A percentile compares a stretch with the other conserved stretches of the same genome.
These are phyloP conservation scores for Amylostereum areolatum DNA, from an alignment of 1,284 basidiomycete species.

Conservation along the genomic window DNA sequence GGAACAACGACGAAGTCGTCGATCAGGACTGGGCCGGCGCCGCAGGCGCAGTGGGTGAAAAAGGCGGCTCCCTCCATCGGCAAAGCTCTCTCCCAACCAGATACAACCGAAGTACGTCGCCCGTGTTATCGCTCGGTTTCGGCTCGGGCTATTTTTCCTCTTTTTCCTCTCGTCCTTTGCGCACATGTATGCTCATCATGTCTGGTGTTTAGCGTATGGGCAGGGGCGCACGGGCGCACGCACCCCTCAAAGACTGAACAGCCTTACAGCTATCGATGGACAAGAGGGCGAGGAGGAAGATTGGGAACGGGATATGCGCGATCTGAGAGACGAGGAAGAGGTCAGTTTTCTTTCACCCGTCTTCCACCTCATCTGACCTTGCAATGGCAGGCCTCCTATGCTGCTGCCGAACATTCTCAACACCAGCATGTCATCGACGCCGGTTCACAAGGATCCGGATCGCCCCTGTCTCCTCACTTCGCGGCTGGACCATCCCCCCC, in stretches of 20 bases:
- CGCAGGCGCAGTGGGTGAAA: constrained; percentile 77
- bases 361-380: constrained; percentile 1
- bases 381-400: constrained; percentile 19
- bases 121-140: constrained; percentile 3
- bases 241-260: constrained; percentile 72
- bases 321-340: constrained; percentile 56
- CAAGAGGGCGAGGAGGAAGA: constrained; percentile 82
- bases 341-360: constrained; percentile 27
- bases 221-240: constrained; percentile 49
- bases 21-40: constrained; percentile 74
- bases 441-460: constrained; percentile 38
- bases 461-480: constrained; percentile 61
- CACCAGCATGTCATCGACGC: constrained; percentile 47
- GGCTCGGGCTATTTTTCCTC: constrained; percentile 6
- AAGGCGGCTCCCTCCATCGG: constrained; percentile 63
- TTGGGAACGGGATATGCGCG: constrained; percentile 67
- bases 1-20: constrained; percentile 72
- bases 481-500: constrained; percentile 58
- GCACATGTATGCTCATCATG: not conserved
- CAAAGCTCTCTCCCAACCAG: constrained; percentile 76
- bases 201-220: constrained; percentile 36
- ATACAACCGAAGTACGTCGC: constrained; percentile 64
- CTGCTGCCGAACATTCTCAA: constrained; percentile 37
- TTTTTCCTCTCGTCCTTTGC: constrained; percentile 11
- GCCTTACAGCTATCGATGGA: constrained; percentile 73